Base-by-base conservation (phyloP, 2,329 filamentous ascomycete genomes). In the Bipolaris victoriae region DNA sequence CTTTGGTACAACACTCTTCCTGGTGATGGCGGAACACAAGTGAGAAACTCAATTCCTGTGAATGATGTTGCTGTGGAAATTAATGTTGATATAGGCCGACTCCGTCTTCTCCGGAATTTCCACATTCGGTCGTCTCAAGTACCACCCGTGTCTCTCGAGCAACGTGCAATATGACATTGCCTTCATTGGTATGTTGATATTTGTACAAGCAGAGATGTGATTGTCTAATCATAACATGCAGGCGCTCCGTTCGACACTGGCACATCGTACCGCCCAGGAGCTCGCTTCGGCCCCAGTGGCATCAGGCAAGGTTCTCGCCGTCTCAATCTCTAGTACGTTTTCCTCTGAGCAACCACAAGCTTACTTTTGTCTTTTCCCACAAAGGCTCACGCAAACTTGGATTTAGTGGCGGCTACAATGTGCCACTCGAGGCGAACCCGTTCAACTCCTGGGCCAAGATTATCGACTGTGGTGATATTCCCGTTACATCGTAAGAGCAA, bases 61-160 rank as follows among this genome's bases (percentile, higher is more conserved):
- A n/a, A 11, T 4, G 22, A 41, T 7, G 3, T 31, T 15, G 15
- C 20, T 26, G 22, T 29, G 52, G 43, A 33, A 36, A 59, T 60
- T 74, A 54, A 74, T 61, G 2, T 40, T 22, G 45, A 3, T 35
- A 39, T 59, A 93, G 89, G 91, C 91, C 58, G 91, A 96, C 75
- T 92, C 90, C 0, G 90, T 95, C 56, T 96, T 95, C 78, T 94
- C 90, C 1, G 91, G 91, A 26, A 95, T 96, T 70, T 90, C 89
- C 1, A 96, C 91, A 7, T 95, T 95, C 72, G 91, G 90, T 10
- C 87, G 90, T 49, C 79, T 95, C 40, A 87, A 88, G 5, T 95
- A 96, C 77, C 85, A 84, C 56, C 90, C 90, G 3, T 96, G 91
- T 73, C 81, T 96, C 3, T 81, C 85, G n/a, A 88, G 84, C 60